These are phyloP conservation scores for Prinsepia uniflora DNA, from an alignment of 306 rosid genomes.

Conservation along the genomic window DNA sequence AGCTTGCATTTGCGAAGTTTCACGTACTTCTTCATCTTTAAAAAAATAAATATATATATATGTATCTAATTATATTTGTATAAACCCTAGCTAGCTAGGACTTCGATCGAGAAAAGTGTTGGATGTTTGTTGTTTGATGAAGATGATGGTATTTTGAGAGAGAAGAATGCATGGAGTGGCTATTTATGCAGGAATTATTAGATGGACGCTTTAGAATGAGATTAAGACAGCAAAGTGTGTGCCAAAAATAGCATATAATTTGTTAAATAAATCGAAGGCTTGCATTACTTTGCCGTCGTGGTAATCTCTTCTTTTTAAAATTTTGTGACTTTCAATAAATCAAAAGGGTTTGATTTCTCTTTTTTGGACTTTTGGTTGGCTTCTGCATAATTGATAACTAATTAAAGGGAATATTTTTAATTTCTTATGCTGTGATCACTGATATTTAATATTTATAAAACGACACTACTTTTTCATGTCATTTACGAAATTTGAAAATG, in stretches of 20 bases:
- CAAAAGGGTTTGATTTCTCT: neutral
- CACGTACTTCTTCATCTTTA: slow-evolving; percentile 18
- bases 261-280: neutral
- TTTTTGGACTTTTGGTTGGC: neutral
- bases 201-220: neutral
- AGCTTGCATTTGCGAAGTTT: slow-evolving; percentile 28
- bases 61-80: neutral
- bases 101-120: no score
- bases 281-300: slow-evolving; percentile 5
- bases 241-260: slow-evolving; percentile 2
- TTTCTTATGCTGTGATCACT: neutral
- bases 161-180: neutral
- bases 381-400: neutral
- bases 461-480: no score
- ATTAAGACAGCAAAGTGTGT: slow-evolving; percentile 1
- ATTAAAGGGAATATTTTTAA: neutral
- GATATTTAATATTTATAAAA: no score
- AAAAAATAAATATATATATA: no score
- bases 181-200: neutral
- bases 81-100: no score
- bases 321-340: no score
- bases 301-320: neutral
- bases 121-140: no score
- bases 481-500: no score
- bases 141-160: no score